Evolutionary conservation across 257 asterid species (phyloP).

Genomic region (Nicotiana sylvestris): DNA sequence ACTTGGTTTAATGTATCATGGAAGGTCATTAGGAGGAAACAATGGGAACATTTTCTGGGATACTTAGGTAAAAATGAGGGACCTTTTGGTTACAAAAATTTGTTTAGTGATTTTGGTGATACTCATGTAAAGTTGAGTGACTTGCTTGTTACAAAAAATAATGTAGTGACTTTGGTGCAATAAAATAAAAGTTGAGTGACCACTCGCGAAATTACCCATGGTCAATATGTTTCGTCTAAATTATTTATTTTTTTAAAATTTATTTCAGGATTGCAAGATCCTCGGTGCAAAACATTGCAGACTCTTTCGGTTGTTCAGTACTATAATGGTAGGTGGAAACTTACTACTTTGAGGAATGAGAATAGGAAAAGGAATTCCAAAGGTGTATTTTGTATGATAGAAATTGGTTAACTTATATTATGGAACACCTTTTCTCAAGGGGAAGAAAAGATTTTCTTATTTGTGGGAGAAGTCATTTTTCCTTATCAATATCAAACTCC

Average conservation of each 20-base stretch:
- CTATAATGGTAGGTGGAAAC: neutral
- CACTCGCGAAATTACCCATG: no score
- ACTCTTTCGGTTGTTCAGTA: neutral
- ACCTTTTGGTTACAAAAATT: no score
- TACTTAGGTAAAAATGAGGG: no score
- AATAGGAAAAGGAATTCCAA: neutral
- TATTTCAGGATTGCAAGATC: neutral
- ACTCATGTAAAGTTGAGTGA: no score
- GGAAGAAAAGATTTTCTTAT: no score
- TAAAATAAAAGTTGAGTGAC: no score
- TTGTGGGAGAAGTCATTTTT: neutral
- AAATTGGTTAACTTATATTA: neutral
- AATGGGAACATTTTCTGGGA: no score
- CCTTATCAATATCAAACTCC: neutral
- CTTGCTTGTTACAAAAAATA: no score
- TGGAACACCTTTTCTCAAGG: neutral
- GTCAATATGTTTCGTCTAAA: neutral
- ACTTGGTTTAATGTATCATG: no score
- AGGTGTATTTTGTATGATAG: neutral
- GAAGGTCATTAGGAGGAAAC: no score
- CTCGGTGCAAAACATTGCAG: neutral
- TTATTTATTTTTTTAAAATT: neutral
- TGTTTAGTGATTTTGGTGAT: no score
- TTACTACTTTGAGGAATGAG: neutral
- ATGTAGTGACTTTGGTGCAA: no score